These are phyloP conservation scores for Prunus yedoensis DNA, from an alignment of 331 rosid species.

Conservation along the genomic window DNA sequence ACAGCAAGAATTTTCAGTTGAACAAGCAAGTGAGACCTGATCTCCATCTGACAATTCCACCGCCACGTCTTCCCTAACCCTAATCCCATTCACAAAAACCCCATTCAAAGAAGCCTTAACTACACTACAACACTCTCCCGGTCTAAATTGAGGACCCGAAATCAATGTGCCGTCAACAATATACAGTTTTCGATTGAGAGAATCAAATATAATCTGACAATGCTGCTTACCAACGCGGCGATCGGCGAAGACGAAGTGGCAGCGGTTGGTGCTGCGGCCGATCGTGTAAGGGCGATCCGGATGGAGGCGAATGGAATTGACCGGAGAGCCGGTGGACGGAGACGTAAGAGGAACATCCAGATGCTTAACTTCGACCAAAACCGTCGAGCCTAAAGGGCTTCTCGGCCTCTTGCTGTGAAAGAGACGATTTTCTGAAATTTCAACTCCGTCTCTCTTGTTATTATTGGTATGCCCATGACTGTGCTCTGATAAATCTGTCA, in stretches of 20 bases:
- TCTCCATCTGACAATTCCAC: constrained; percentile 55
- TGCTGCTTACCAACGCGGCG: constrained; percentile 64
- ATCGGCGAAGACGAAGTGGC: constrained; percentile 48
- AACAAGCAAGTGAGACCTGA: constrained; percentile 57
- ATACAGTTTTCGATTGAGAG: constrained; percentile 43
- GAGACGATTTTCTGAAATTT: not conserved
- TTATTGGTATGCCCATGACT: not conserved
- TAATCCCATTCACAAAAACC: constrained; percentile 60
- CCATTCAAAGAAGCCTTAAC: constrained; percentile 57
- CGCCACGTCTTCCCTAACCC: constrained; percentile 39
- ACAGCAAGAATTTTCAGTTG: constrained; percentile 29
- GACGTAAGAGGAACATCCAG: constrained; percentile 28
- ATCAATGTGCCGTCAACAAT: constrained; percentile 37
- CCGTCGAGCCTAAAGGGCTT: not conserved
- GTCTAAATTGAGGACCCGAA: constrained; percentile 36
- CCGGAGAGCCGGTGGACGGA: constrained; percentile 5
- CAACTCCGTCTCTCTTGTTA: not conserved
- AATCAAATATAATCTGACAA: constrained; percentile 60
- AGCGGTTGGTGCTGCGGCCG: constrained; percentile 47
- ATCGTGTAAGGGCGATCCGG: constrained; percentile 49
- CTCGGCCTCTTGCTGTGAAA: not conserved
- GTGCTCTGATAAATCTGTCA: not conserved
- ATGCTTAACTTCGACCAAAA: constrained; percentile 15
- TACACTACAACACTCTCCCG: constrained; percentile 18
- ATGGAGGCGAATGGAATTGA: constrained; percentile 33